Conservation (phyloP, 2,329 filamentous ascomycete species). For the Akanthomyces dipterigenus region DNA sequence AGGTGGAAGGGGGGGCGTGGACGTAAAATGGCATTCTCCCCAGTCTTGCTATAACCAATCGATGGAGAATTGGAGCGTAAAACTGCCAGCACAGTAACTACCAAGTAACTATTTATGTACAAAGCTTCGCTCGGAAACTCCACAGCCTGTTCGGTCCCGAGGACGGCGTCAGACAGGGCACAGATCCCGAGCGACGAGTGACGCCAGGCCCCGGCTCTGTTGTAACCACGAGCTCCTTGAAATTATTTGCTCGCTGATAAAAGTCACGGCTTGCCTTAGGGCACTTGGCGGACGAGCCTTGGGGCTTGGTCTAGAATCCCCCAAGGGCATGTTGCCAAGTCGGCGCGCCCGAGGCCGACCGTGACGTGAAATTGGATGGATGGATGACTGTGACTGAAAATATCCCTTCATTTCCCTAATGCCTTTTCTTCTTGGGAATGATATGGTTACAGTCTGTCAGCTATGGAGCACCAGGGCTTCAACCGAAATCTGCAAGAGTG, state of each 20-base stretch:
- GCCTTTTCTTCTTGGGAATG: too few relatives aligned
- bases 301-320: neutral
- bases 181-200: neutral
- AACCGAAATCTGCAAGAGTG: too few relatives aligned
- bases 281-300: too few relatives aligned
- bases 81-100: too few relatives aligned
- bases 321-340: neutral
- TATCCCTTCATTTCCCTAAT: too few relatives aligned
- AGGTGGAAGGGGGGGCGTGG: neutral
- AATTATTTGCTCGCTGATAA: too few relatives aligned
- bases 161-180: neutral
- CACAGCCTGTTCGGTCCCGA: constrained; percentile 3
- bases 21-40: neutral
- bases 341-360: neutral
- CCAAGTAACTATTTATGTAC: neutral
- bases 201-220: neutral
- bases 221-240: too few relatives aligned
- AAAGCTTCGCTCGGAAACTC: constrained; percentile 1
- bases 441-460: too few relatives aligned
- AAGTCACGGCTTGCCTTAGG: too few relatives aligned
- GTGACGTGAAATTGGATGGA: neutral
- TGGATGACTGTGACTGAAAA: too few relatives aligned
- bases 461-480: too few relatives aligned
- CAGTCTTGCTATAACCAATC: neutral
- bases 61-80: too few relatives aligned